Percentiles rank a stretch among this genome's conserved stretches.
Conservation (phyloP, 352 stramenopile species). For the Phytophthora syringae region DNA sequence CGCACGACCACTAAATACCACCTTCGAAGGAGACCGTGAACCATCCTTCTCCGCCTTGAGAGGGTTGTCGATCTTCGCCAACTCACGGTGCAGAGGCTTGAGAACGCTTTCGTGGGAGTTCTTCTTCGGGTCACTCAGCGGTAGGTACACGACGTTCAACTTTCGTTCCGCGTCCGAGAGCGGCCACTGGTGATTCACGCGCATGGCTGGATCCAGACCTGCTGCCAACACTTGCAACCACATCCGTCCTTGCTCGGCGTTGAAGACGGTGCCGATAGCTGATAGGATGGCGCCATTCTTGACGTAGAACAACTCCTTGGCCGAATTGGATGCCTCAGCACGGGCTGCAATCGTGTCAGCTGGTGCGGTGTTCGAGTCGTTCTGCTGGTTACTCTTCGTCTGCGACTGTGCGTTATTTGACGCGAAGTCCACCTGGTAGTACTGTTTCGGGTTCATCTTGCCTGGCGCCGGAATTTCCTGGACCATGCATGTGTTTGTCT, state of each 20-base stretch:
- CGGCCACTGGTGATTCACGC: conserved; percentile 38
- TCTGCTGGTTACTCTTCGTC: conserved; percentile 27
- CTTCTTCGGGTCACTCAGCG: conserved; percentile 43
- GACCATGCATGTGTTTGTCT: conserved; percentile 80
- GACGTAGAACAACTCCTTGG: conserved; percentile 63
- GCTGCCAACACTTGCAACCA: conserved; percentile 70
- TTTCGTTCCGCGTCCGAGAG: conserved; percentile 51
- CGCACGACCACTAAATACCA: conserved; percentile 74
- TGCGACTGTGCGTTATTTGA: conserved; percentile 12
- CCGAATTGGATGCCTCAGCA: conserved; percentile 41
- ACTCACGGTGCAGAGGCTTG: conserved; percentile 46
- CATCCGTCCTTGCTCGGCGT: conserved; percentile 52
- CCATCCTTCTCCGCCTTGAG: conserved; percentile 33
- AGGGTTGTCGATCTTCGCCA: conserved; percentile 54
- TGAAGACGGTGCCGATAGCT: conserved; percentile 60
- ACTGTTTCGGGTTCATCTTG: conserved; percentile 66
- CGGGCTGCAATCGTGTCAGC: conserved; percentile 38
- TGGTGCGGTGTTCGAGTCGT: conserved; percentile 10
- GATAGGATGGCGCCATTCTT: conserved; percentile 58
- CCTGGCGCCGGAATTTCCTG: conserved; percentile 66
- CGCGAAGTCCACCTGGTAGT: conserved; percentile 50
- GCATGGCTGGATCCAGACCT: conserved; percentile 59
- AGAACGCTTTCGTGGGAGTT: conserved; percentile 44
- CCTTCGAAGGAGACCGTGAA: conserved; percentile 39
- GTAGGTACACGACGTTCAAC: conserved; percentile 64